Percentiles rank a stretch among this genome's conserved stretches.
Evolutionary conservation across 2,329 filamentous ascomycete genomes (phyloP).

Genomic region (Cercospora brassicicola): DNA sequence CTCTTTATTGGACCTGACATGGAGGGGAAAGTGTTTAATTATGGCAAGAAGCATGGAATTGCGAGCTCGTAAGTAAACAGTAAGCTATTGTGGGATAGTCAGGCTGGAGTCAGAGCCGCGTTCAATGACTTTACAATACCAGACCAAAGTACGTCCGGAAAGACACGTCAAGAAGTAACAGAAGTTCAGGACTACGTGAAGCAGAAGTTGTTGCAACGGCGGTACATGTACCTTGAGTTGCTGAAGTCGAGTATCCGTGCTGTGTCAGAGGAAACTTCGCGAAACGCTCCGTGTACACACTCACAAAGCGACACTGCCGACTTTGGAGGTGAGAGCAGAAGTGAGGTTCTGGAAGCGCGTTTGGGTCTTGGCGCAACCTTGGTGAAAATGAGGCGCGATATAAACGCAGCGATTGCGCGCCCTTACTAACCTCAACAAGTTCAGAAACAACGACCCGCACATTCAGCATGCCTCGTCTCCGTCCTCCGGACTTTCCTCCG

Average conservation of each 20-base stretch:
- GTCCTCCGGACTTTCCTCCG: background rate
- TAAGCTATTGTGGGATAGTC: background rate
- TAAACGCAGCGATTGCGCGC: background rate
- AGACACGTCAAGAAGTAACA: no score
- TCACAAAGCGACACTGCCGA: background rate
- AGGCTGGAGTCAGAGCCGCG: no score
- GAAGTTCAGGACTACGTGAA: no score
- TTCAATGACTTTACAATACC: no score
- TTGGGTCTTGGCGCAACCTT: background rate
- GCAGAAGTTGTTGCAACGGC: no score
- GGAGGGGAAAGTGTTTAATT: constrained; percentile 57
- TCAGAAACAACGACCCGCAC: background rate
- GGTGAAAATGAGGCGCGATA: background rate
- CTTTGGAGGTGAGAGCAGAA: no score
- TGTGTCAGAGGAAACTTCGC: background rate
- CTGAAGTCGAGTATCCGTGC: background rate
- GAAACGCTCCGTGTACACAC: background rate
- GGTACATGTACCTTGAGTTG: background rate
- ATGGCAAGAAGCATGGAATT: constrained; percentile 57
- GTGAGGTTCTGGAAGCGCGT: background rate
- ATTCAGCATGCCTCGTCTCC: background rate
- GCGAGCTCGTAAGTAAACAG: background rate
- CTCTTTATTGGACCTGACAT: constrained; percentile 59
- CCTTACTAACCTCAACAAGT: background rate
- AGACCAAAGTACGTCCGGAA: background rate